Evolutionary conservation across 2,329 filamentous ascomycete species (phyloP).

Genomic region (Botrytis fabae): DNA sequence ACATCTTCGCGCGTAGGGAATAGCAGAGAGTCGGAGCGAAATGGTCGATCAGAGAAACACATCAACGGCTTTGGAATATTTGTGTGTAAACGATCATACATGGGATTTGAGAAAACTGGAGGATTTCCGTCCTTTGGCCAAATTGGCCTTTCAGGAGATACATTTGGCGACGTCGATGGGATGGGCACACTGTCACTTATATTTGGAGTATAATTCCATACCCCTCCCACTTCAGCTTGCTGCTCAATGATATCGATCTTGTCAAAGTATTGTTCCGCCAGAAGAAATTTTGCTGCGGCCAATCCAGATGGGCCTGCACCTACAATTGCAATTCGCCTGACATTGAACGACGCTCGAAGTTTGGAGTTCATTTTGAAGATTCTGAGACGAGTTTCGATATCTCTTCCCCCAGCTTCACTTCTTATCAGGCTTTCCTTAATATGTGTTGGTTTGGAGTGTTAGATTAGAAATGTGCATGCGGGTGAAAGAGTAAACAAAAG

Average conservation of each 20-base stretch:
- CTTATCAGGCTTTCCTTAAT: background rate
- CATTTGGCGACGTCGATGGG: slow-evolving; percentile 68
- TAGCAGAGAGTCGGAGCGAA: slow-evolving; percentile 63
- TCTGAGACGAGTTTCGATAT: background rate
- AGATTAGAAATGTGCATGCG: background rate
- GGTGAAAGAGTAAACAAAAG: background rate
- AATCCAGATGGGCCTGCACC: slow-evolving; percentile 82
- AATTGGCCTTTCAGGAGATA: slow-evolving; percentile 63
- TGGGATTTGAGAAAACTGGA: slow-evolving; percentile 72
- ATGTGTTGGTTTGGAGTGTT: background rate
- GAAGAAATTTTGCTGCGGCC: slow-evolving; percentile 76
- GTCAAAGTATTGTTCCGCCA: slow-evolving; percentile 68
- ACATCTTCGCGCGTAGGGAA: slow-evolving; percentile 75
- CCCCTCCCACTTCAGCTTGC: slow-evolving; percentile 71
- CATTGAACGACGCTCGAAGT: slow-evolving; percentile 36
- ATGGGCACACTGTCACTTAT: slow-evolving; percentile 51
- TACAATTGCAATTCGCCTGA: slow-evolving; percentile 71
- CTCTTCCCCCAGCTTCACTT: background rate
- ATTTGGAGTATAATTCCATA: slow-evolving; percentile 74
- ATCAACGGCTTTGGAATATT: slow-evolving; percentile 85
- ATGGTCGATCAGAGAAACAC: slow-evolving; percentile 71
- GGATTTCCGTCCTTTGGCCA: slow-evolving; percentile 43
- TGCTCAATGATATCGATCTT: slow-evolving; percentile 81
- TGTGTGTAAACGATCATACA: slow-evolving; percentile 80
- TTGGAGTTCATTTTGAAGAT: slow-evolving; percentile 34